Evolutionary conservation across 768 basidiomycete species (phyloP).

Genomic region (Antrodiella citrinella): DNA sequence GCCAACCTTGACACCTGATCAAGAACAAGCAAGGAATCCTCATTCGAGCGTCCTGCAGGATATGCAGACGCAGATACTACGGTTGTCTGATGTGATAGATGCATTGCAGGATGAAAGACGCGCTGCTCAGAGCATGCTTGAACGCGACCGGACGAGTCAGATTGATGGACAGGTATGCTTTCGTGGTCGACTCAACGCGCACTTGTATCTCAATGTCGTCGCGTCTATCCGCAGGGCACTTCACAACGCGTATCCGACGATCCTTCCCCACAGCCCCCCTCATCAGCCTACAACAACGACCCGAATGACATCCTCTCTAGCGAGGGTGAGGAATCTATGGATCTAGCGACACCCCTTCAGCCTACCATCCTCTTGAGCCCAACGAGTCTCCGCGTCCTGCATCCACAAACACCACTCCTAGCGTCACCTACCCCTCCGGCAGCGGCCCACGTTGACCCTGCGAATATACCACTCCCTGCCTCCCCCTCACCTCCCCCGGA

Average conservation of each 20-base stretch:
- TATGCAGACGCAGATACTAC: background rate
- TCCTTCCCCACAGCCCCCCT: background rate
- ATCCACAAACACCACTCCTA: background rate
- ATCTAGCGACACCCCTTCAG: conserved; percentile 6
- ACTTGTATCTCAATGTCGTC: background rate
- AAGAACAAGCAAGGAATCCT: background rate
- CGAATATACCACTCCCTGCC: background rate
- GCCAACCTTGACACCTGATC: background rate
- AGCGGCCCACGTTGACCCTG: background rate
- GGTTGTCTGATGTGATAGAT: background rate
- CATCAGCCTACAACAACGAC: background rate
- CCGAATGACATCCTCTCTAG: background rate
- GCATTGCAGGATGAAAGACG: background rate
- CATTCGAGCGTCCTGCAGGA: background rate
- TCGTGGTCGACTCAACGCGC: background rate
- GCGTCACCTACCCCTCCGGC: background rate
- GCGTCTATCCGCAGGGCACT: no score
- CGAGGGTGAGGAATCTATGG: conserved; percentile 7
- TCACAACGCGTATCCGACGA: background rate
- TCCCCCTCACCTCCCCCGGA: background rate
- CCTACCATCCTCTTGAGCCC: conserved; percentile 1
- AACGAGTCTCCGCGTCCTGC: background rate
- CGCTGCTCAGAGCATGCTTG: background rate
- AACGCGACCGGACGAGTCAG: background rate
- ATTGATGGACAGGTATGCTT: background rate